Percentiles rank a stretch among this genome's conserved stretches.
These are phyloP conservation scores for Besnoitia besnoiti DNA, from an alignment of 169 alveolate species.

Conservation along the genomic window DNA sequence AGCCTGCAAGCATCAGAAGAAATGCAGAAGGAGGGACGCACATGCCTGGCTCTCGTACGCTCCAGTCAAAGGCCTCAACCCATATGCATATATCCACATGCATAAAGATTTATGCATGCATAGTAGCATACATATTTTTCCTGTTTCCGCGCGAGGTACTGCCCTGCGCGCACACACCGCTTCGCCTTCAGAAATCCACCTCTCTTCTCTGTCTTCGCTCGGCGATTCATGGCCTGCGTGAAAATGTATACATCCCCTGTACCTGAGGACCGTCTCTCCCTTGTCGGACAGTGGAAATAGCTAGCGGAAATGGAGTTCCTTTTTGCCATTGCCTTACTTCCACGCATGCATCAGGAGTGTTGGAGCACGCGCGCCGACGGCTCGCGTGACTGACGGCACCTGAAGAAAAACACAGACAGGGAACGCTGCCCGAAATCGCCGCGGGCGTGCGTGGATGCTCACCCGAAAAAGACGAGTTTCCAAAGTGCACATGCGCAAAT, in stretches of 20 bases:
- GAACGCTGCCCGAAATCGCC: neutral
- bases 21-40: neutral
- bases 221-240: neutral
- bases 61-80: neutral
- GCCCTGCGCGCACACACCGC: neutral
- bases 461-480: too few species aligned
- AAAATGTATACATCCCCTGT: neutral
- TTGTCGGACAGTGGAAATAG: neutral
- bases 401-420: neutral
- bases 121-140: too few species aligned
- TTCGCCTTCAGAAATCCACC: neutral
- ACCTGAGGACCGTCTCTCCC: neutral
- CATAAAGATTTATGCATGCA: neutral
- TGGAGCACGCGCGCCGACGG: neutral
- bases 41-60: neutral
- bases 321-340: neutral
- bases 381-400: constrained; percentile 7
- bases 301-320: neutral
- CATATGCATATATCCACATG: neutral
- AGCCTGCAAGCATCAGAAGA: neutral
- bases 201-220: neutral
- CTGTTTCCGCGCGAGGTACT: too few species aligned
- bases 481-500: too few species aligned
- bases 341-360: constrained; percentile 8
- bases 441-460: too few species aligned